phyloP scores from a whole-genome alignment of 257 asterid genomes.

The Scutellaria minor region DNA sequence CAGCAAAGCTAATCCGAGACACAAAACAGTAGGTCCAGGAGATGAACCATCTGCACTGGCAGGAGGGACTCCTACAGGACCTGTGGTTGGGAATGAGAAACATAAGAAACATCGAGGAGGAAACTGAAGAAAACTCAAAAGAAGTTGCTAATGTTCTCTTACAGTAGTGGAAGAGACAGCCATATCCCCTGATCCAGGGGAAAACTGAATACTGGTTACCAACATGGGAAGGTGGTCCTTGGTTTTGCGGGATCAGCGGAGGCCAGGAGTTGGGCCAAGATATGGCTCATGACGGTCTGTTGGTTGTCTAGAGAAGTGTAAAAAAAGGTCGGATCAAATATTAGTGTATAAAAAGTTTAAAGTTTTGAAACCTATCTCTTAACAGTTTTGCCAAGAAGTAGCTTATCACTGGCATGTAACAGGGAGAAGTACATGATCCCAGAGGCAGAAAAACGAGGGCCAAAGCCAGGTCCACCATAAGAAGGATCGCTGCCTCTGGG shows the following conservation, averaged over 20 bases:
- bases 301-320: conserved; percentile 47
- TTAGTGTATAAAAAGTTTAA: not conserved
- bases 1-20: not conserved
- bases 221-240: conserved; percentile 56
- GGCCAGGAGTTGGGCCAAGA: conserved; percentile 70
- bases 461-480: conserved; percentile 62
- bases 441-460: conserved; percentile 64
- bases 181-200: conserved; percentile 56
- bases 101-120: not conserved
- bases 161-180: conserved; percentile 51
- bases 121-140: conserved; percentile 10
- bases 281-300: conserved; percentile 50
- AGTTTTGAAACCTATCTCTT: conserved; percentile 20
- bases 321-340: conserved; percentile 5
- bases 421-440: conserved; percentile 60
- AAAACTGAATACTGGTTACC: conserved; percentile 64
- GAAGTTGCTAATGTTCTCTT: conserved; percentile 45
- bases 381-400: conserved; percentile 18
- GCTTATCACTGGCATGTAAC: conserved; percentile 29
- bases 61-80: conserved; percentile 46
- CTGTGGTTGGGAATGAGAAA: conserved; percentile 41
- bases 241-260: conserved; percentile 58
- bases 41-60: conserved; percentile 49
- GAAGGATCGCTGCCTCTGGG: conserved; percentile 62
- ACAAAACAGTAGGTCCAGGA: conserved; percentile 51